Evolutionary conservation across 768 basidiomycete genomes (phyloP), one percentile per base, ranked within the genome.

Genomic region (Hysterangium stoloniferum): DNA sequence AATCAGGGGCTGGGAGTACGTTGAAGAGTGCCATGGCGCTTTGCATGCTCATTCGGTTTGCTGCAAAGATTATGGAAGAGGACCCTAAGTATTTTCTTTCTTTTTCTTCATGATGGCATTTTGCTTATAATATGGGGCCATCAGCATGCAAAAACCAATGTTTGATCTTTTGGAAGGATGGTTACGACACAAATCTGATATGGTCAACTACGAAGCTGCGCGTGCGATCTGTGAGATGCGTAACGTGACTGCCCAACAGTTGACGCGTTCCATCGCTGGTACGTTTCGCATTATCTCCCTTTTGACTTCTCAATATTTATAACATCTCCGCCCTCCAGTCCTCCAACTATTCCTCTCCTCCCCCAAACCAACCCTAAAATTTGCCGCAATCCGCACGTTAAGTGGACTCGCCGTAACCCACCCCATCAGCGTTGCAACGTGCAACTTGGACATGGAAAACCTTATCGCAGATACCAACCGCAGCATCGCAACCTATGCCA

Each of bases 151-250:
- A 66, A 82, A 78, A 54, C 92, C 89, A 60, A 95, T 97, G 78
- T 73, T 91, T 46, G 96, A 98, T 56, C 76, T 96, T 36, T 74
- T 98, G 32, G 96, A 98, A 63, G 84, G 87, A 29, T 94, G 93
- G 83, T 72, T 98, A 53, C 82, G 93, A 52, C 96, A 99, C 70
- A 99, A 99, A 74, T 96, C 92, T 58, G 96, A 99, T 64, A 99
- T 97, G 95, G 96, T 99, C 62, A 98, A 98, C 69, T 88, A 93
- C 54, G 96, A 99, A 66, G 96, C 96, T 19, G 95, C 96, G 3
- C 86, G 96, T 37, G 94, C 84, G 6, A 95, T 99, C 55, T 97
- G 94, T 64, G 95, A 97, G 65, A 89, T 95, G 87, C 87, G 84
- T 67, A 80, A 83, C 54, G 85, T 92, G 25, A 75, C 82, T 24